Conservation (phyloP, 495 filamentous ascomycete species). For the Aspergillus campestris region DNA sequence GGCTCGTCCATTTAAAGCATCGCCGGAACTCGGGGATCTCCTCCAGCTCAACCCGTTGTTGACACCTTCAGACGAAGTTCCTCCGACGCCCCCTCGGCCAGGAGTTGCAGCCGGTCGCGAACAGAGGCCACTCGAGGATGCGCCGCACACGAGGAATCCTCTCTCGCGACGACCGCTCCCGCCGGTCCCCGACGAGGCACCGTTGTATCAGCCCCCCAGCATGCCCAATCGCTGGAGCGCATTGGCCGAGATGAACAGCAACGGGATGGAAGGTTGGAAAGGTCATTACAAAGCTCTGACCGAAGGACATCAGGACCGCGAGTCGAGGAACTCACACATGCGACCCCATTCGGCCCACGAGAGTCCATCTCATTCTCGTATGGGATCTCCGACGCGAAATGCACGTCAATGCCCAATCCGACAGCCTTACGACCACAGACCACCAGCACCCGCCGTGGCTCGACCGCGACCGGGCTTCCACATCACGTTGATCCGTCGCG, state of each 20-base stretch:
- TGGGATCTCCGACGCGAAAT: constrained; percentile 17
- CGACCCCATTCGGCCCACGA: constrained; percentile 25
- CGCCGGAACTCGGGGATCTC: background rate
- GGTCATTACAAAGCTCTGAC: constrained; percentile 17
- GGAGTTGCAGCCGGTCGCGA: background rate
- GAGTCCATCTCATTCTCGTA: constrained; percentile 7
- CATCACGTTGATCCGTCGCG: constrained; percentile 84
- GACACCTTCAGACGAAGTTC: background rate
- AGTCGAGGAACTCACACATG: constrained; percentile 24
- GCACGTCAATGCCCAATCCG: constrained; percentile 23
- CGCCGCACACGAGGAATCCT: background rate
- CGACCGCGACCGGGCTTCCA: constrained; percentile 34
- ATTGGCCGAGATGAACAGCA: constrained; percentile 16
- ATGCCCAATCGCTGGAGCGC: constrained; percentile 29
- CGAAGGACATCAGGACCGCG: constrained; percentile 25
- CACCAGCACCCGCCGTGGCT: background rate
- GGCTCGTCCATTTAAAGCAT: constrained; percentile 5
- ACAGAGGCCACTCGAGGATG: background rate
- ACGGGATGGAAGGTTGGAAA: constrained; percentile 15
- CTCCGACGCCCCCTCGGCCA: background rate
- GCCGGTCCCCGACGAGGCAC: constrained; percentile 22
- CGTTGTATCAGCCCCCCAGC: constrained; percentile 6
- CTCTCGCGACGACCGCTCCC: constrained; percentile 21
- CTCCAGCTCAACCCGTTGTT: no score
- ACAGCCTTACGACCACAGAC: constrained; percentile 3